These are phyloP conservation scores for Steccherinum ochraceum DNA, from an alignment of 768 basidiomycete genomes.

Conservation along the genomic window DNA sequence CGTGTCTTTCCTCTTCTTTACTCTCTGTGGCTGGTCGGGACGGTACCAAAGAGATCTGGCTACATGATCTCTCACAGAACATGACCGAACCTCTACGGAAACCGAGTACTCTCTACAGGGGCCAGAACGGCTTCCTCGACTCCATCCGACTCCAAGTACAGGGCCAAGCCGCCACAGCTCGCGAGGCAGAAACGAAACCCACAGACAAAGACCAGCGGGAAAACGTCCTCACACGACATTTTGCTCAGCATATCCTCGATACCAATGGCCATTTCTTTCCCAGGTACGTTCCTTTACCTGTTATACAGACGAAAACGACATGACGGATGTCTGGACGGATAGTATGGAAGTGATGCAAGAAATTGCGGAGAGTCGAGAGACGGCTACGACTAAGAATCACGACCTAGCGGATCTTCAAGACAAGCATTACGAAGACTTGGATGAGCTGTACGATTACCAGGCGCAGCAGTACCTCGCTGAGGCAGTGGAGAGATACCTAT, in stretches of 20 bases:
- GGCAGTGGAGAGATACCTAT: slow-evolving; percentile 11
- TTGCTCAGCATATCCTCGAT: slow-evolving; percentile 18
- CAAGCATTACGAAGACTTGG: slow-evolving; percentile 15
- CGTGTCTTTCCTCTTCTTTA: no score
- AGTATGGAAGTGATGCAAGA: slow-evolving; percentile 18
- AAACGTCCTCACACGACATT: slow-evolving; percentile 12
- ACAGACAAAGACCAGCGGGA: slow-evolving; percentile 8
- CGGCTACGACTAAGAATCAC: slow-evolving; percentile 8
- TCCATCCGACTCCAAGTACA: neutral
- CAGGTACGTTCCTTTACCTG: slow-evolving; percentile 11
- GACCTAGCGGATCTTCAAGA: slow-evolving; percentile 12
- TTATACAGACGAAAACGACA: neutral
- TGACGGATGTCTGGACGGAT: neutral
- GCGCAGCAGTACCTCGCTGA: slow-evolving; percentile 17
- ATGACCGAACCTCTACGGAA: neutral
- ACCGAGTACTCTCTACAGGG: slow-evolving; percentile 2
- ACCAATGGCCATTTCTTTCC: slow-evolving; percentile 20
- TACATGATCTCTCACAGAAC: neutral
- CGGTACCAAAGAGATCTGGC: no score
- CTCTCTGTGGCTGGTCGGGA: no score
- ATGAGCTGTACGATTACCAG: slow-evolving; percentile 15
- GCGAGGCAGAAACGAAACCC: neutral
- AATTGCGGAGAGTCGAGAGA: slow-evolving; percentile 10
- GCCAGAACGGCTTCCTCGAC: slow-evolving; percentile 11
- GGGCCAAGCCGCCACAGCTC: neutral